Percentiles rank a stretch among this genome's conserved stretches.
Evolutionary conservation across 2,329 filamentous ascomycete genomes (phyloP).

Genomic region (Trichophaea hybrida): DNA sequence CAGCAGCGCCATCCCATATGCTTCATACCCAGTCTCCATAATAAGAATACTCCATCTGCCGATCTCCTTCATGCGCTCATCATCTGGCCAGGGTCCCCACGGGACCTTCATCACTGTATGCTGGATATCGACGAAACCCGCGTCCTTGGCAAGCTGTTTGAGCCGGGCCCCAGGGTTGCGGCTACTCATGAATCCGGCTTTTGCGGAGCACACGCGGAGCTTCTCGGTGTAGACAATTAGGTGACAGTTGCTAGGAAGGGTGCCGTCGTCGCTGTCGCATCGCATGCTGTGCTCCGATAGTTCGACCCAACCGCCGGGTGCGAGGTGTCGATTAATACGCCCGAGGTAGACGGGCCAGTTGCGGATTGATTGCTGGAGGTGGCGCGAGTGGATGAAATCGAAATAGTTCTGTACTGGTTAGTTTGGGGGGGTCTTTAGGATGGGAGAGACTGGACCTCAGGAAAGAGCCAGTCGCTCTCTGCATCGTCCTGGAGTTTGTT

Average conservation of each 20-base stretch:
- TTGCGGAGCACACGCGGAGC: not conserved
- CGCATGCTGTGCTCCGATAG: not conserved
- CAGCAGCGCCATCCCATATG: not conserved
- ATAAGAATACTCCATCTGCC: not conserved
- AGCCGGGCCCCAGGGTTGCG: not conserved
- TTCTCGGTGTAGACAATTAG: not conserved
- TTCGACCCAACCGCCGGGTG: slow-evolving; percentile 1
- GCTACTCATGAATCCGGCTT: not conserved
- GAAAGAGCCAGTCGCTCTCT: slow-evolving; percentile 25
- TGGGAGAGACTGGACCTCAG: slow-evolving; percentile 11
- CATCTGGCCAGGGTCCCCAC: slow-evolving; percentile 5
- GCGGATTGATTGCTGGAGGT: not conserved
- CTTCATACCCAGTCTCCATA: not conserved
- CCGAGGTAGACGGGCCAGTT: not conserved
- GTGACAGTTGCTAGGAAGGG: not conserved
- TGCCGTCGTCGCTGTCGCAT: not conserved
- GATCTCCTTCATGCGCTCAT: not conserved
- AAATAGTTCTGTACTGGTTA: not conserved
- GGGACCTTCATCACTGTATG: not conserved
- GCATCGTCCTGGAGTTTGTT: slow-evolving; percentile 23
- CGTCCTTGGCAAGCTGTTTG: not conserved
- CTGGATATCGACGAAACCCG: slow-evolving; percentile 1
- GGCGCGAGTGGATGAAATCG: slow-evolving; percentile 5
- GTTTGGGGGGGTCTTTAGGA: not conserved
- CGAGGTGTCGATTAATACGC: not conserved